Evolutionary conservation across 352 stramenopile species (phyloP), one percentile per base, ranked within the genome.

Genomic region (Aphanomyces stellatus): DNA sequence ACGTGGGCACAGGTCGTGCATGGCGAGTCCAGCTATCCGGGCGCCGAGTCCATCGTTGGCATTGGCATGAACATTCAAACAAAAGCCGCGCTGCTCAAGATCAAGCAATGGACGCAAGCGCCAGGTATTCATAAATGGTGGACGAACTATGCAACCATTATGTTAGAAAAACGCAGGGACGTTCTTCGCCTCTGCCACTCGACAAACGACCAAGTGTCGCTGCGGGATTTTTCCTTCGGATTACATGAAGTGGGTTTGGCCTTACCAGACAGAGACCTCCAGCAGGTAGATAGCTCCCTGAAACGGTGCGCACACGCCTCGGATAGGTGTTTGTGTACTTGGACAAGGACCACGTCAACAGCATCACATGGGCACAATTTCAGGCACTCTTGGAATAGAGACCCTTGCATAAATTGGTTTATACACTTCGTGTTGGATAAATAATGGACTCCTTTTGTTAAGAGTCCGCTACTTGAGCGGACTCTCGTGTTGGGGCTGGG

Each of bases 51-150:
- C 27, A 31, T 55, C 6, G 27, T 37, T 11, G 59, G 35, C 2
- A 56, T 27, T 37, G 59, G 59, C 4, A 56, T 66, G n/a, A 66
- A 66, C 31, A 5, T 66, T 25, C 59, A 66, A 17, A 35, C 59
- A 6, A 33, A 35, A n/a, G 49, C 59, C 15, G 59, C 59, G 19
- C 11, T 66, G 2, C 25, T 56, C 30, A 66, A 66, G 33, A n/a
- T 66, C 3, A 17, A 66, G 41, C 37, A 66, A 30, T 53, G 42
- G 41, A n/a, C n/a, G 10, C 59, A 66, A 43, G 46, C 42, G 6
- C 59, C 59, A 0, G 59, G 41, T 55, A 66, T 8, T 4, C 48
- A 34, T 27, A n/a, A 15, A 22, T 1, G 2, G 28, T 51, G 13
- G 11, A 48, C 24, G 7, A 40, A 10, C 3, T 46, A 19, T 15